Conservation (phyloP, 257 asterid genomes). For the Anisodus acutangulus region DNA sequence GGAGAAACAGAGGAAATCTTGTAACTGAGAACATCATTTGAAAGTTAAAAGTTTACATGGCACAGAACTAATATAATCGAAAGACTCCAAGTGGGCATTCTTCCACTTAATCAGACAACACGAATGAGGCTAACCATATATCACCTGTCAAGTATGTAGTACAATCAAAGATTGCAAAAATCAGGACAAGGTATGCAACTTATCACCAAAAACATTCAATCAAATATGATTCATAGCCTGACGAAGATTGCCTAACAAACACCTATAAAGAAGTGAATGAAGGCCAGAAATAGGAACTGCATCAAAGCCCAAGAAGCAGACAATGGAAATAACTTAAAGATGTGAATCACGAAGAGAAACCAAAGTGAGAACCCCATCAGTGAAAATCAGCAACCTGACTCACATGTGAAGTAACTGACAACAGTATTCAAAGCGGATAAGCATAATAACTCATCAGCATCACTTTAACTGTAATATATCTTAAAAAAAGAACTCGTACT, state of each 20-base stretch:
- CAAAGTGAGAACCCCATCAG: constrained; percentile 23
- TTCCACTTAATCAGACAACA: constrained; percentile 23
- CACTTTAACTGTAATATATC: constrained; percentile 4
- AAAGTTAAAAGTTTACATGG: neutral
- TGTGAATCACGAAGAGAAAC: constrained; percentile 22
- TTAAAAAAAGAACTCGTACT: neutral
- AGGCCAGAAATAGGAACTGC: neutral
- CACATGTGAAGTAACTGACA: neutral
- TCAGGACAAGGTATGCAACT: constrained; percentile 17
- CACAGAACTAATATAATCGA: constrained; percentile 15
- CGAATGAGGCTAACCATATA: neutral
- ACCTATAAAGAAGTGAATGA: constrained; percentile 1
- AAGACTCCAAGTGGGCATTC: neutral
- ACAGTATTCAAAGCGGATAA: neutral
- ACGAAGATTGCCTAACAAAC: neutral
- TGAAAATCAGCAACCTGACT: neutral
- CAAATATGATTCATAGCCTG: constrained; percentile 8
- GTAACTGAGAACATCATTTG: constrained; percentile 12
- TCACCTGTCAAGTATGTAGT: neutral
- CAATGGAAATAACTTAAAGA: neutral
- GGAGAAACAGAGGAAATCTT: constrained; percentile 28
- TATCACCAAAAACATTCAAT: constrained; percentile 10
- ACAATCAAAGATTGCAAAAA: neutral
- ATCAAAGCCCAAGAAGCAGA: constrained; percentile 24
- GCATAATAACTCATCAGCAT: neutral